phyloP scores from a whole-genome alignment of 2,329 filamentous ascomycete species.

The Alternaria novae-zelandiae region DNA sequence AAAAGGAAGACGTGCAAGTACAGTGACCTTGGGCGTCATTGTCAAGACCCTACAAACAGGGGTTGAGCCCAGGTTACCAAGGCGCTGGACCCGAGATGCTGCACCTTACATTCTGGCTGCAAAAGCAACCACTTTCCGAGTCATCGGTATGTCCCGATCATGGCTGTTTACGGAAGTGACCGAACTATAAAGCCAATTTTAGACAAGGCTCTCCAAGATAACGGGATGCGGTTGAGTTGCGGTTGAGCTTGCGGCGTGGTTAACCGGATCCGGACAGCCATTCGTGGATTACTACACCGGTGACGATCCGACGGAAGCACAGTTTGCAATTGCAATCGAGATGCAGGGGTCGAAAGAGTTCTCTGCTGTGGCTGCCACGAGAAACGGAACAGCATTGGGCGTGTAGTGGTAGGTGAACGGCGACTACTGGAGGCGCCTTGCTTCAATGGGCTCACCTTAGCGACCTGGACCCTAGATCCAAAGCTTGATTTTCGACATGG shows the following conservation, averaged over 20 bases:
- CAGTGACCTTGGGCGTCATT: neutral
- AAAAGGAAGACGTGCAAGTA: neutral
- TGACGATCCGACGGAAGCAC: neutral
- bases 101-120: constrained; percentile 18
- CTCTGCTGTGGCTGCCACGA: constrained; percentile 29
- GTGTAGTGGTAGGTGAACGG: constrained; percentile 19
- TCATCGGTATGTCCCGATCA: constrained; percentile 25
- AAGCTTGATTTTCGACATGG: constrained; percentile 16
- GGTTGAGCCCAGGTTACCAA: constrained; percentile 5
- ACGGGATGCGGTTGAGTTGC: neutral
- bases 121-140: constrained; percentile 24
- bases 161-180: constrained; percentile 1
- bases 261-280: neutral
- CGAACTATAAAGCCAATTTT: neutral
- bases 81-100: constrained; percentile 18
- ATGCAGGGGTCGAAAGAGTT: constrained; percentile 8
- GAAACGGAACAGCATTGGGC: constrained; percentile 21
- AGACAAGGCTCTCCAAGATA: neutral
- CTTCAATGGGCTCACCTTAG: constrained; percentile 20
- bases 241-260: neutral
- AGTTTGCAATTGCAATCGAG: neutral
- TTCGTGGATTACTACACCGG: neutral
- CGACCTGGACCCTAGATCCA: constrained; percentile 24
- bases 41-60: constrained; percentile 2
- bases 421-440: constrained; percentile 18